phyloP scores from a whole-genome alignment of 208 protist species.

The Trypanosoma avium region DNA sequence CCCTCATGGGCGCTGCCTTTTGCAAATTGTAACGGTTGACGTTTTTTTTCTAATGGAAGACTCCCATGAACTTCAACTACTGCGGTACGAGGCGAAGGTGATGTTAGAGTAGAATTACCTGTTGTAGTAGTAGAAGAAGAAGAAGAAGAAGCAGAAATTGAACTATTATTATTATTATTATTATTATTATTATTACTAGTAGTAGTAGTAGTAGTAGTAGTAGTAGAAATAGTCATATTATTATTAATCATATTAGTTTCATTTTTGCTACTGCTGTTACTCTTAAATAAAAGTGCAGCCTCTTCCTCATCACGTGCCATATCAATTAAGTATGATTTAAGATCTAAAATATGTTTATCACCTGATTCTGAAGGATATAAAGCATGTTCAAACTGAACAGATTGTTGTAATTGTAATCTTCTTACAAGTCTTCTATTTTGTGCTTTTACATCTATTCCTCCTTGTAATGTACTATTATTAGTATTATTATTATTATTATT shows the following conservation, averaged over 20 bases:
- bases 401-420: slow-evolving; percentile 37
- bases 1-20: slow-evolving; percentile 51
- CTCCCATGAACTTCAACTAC: slow-evolving; percentile 31
- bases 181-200: too few species aligned
- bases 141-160: too few species aligned
- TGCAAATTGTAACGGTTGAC: slow-evolving; percentile 12
- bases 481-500: too few species aligned
- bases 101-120: not conserved
- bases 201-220: too few species aligned
- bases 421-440: slow-evolving; percentile 11
- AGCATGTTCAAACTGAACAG: slow-evolving; percentile 78
- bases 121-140: too few species aligned
- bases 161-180: too few species aligned
- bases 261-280: slow-evolving; percentile 12
- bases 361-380: slow-evolving; percentile 73
- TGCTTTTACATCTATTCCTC: slow-evolving; percentile 1
- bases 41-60: slow-evolving; percentile 12
- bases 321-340: slow-evolving; percentile 70
- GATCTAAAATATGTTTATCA: slow-evolving; percentile 85
- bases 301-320: slow-evolving; percentile 64
- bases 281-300: not conserved
- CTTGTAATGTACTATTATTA: slow-evolving; percentile 20
- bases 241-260: too few species aligned
- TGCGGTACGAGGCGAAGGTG: slow-evolving; percentile 23
- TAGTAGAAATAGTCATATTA: too few species aligned